Conservation (phyloP, 139 green algal genomes). For the Chlamydomonas sp. region DNA sequence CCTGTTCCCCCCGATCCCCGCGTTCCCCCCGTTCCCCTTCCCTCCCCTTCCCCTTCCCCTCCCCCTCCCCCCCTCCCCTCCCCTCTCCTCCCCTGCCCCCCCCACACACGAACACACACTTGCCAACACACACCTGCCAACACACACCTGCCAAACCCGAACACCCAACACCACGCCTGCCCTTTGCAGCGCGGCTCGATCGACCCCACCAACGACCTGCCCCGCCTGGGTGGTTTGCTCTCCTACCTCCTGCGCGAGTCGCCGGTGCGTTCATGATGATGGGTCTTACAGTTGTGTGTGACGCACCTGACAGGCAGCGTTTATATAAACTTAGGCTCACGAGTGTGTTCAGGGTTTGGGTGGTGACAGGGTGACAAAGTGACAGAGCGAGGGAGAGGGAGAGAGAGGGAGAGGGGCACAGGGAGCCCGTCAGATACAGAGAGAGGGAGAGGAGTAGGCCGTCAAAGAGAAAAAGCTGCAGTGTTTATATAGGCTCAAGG, state of each 20-base stretch:
- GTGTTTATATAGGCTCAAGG: too few relatives aligned
- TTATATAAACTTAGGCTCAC: neutral
- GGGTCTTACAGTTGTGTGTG: too few relatives aligned
- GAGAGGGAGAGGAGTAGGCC: too few relatives aligned
- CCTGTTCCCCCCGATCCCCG: neutral
- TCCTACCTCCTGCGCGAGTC: slow-evolving; percentile 56
- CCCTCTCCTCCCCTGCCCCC: neutral
- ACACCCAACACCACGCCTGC: too few relatives aligned
- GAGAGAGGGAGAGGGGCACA: neutral
- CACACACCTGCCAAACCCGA: too few relatives aligned
- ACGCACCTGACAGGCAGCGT: too few relatives aligned
- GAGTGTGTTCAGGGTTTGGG: neutral
- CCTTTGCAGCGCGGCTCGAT: slow-evolving; percentile 8
- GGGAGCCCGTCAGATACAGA: too few relatives aligned
- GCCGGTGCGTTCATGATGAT: slow-evolving; percentile 9
- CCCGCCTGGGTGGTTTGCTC: slow-evolving; percentile 56
- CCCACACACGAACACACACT: too few relatives aligned
- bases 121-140: too few relatives aligned
- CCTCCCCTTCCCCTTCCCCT: too few relatives aligned
- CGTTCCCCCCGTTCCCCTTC: neutral
- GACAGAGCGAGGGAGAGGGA: neutral
- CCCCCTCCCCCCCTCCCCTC: neutral
- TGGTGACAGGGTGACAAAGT: neutral
- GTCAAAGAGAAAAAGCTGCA: too few relatives aligned
- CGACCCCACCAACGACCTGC: slow-evolving; percentile 32